Conservation (phyloP, 495 filamentous ascomycete species). For the Entonaema liquescens region DNA sequence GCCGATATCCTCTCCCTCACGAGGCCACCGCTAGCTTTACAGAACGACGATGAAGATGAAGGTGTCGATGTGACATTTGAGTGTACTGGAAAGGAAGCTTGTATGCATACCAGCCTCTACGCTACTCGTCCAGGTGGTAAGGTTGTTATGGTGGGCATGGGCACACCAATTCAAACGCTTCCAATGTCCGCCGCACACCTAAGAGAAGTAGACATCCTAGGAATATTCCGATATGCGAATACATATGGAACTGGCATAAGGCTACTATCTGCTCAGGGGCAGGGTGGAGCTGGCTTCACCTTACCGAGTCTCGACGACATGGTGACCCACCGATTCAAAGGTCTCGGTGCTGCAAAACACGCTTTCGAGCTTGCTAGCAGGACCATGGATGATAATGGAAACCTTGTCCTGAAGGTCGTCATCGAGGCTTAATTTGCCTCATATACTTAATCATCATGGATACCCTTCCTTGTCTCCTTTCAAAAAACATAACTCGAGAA, state of each 20-base stretch:
- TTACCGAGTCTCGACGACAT: constrained; percentile 70
- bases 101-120: constrained; percentile 87
- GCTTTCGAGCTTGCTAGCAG: constrained; percentile 86
- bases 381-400: constrained; percentile 78
- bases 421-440: constrained; percentile 63
- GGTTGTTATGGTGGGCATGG: constrained; percentile 92
- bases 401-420: constrained; percentile 85
- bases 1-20: constrained; percentile 61
- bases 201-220: constrained; percentile 88
- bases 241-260: constrained; percentile 84
- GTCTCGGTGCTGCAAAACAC: constrained; percentile 69
- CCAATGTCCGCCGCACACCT: constrained; percentile 85
- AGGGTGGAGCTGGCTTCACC: constrained; percentile 58
- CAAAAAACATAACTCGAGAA: background rate
- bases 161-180: constrained; percentile 86
- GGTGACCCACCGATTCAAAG: constrained; percentile 79
- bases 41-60: constrained; percentile 59
- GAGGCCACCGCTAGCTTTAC: constrained; percentile 30
- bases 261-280: constrained; percentile 67
- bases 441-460: background rate
- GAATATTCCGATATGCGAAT: constrained; percentile 91
- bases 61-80: constrained; percentile 86
- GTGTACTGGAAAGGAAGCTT: constrained; percentile 88
- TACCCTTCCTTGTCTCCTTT: constrained; percentile 18
- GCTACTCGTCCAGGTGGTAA: constrained; percentile 80